phyloP scores from a whole-genome alignment of 2,329 filamentous ascomycete genomes.

The Tolypocladium sp. region DNA sequence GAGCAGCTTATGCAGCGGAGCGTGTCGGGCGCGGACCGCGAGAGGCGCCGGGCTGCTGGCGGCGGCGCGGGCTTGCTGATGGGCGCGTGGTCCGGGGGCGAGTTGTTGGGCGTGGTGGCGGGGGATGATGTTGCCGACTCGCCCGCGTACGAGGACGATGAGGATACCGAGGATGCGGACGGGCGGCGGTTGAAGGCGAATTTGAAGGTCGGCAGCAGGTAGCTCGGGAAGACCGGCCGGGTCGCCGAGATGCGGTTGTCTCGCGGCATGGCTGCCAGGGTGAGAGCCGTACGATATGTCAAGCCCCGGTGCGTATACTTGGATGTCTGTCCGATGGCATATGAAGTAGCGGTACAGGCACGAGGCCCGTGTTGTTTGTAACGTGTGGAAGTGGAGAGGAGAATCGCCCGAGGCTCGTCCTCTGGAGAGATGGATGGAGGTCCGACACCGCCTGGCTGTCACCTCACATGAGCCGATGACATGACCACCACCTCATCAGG shows the following conservation, averaged over 20 bases:
- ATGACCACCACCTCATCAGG: background rate
- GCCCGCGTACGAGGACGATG: conserved; percentile 16
- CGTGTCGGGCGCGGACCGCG: conserved; percentile 40
- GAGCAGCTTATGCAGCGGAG: conserved; percentile 51
- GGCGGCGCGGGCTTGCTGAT: conserved; percentile 4
- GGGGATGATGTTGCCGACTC: conserved; percentile 16
- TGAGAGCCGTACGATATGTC: background rate
- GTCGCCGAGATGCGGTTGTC: conserved; percentile 29
- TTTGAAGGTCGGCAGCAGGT: conserved; percentile 41
- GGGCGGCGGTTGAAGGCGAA: conserved; percentile 37
- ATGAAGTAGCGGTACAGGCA: background rate
- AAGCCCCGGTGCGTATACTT: background rate
- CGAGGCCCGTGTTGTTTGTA: background rate
- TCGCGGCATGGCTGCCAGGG: background rate
- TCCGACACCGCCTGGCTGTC: background rate
- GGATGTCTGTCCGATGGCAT: background rate
- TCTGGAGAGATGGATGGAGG: background rate
- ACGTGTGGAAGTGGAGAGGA: background rate
- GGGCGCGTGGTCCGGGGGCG: conserved; percentile 10
- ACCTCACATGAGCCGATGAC: background rate
- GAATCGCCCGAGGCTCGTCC: background rate
- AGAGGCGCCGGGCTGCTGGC: conserved; percentile 18
- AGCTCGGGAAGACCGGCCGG: conserved; percentile 38
- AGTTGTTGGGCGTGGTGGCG: conserved; percentile 17
- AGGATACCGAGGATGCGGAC: conserved; percentile 22